Conservation (phyloP, 139 green algal species). For the Chlorella sp. region DNA sequence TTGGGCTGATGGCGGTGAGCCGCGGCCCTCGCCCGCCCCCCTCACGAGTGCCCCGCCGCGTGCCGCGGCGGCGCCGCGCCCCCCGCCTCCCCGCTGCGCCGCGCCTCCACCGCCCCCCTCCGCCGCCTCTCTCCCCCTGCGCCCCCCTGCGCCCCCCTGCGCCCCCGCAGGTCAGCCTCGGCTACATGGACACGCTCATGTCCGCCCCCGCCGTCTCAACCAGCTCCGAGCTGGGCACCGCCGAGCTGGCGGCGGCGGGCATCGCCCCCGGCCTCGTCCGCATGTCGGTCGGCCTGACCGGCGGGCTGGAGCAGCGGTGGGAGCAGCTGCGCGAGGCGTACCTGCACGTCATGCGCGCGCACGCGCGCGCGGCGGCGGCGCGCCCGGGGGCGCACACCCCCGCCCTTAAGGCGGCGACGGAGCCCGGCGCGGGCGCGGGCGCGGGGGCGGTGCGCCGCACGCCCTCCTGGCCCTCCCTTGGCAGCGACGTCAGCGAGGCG, state of each 20-base stretch:
- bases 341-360: not conserved
- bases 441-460: slow-evolving; percentile 23
- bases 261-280: slow-evolving; percentile 66
- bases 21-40: too few relatives aligned
- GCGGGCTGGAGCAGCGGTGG: slow-evolving; percentile 61
- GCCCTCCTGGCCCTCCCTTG: slow-evolving; percentile 26
- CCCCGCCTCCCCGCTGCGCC: not conserved
- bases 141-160: not conserved
- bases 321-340: slow-evolving; percentile 60
- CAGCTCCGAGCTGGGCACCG: slow-evolving; percentile 50
- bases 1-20: slow-evolving; percentile 53
- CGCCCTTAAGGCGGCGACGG: slow-evolving; percentile 6
- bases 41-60: too few relatives aligned
- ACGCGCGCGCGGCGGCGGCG: not conserved
- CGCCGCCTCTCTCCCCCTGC: not conserved
- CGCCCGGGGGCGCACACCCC: too few relatives aligned
- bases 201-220: slow-evolving; percentile 51
- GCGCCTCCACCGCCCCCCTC: not conserved
- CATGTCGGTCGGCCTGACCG: slow-evolving; percentile 68
- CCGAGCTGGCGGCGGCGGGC: slow-evolving; percentile 48
- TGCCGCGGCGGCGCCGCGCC: not conserved
- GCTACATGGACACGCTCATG: slow-evolving; percentile 78
- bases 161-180: slow-evolving; percentile 53
- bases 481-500: not conserved
- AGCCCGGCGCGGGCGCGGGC: not conserved